phyloP scores from a whole-genome alignment of 192 early-diverging fungal species.

The Coemansia sp. region DNA sequence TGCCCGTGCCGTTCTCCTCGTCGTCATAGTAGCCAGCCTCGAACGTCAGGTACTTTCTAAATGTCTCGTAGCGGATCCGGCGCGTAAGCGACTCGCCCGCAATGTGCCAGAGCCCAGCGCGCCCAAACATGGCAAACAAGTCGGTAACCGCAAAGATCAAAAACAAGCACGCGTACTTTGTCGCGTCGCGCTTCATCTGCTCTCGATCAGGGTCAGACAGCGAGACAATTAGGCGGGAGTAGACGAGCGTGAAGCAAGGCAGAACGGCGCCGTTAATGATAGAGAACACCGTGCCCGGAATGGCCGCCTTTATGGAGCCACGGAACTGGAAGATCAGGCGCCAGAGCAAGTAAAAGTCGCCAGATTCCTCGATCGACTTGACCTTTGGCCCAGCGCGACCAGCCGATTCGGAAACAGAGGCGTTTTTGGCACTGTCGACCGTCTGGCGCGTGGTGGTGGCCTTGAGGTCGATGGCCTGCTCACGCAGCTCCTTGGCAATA shows the following conservation, averaged over 20 bases:
- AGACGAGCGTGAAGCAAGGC: constrained; percentile 80
- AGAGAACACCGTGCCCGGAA: constrained; percentile 38
- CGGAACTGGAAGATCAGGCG: constrained; percentile 28
- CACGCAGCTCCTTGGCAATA: constrained; percentile 47
- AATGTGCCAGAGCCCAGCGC: constrained; percentile 61
- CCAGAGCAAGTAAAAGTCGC: constrained; percentile 39
- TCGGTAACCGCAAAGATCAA: constrained; percentile 54
- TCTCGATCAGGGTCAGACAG: constrained; percentile 26
- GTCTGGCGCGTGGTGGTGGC: constrained; percentile 35
- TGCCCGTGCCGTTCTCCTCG: constrained; percentile 69
- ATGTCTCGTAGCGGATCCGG: constrained; percentile 63
- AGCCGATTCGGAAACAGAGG: not conserved
- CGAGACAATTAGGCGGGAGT: too few species aligned
- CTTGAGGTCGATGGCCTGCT: constrained; percentile 43
- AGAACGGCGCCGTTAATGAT: constrained; percentile 68
- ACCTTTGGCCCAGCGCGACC: not conserved
- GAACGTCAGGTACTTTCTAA: constrained; percentile 68
- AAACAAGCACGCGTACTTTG: constrained; percentile 49
- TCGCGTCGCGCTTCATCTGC: constrained; percentile 23
- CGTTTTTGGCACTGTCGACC: constrained; percentile 17
- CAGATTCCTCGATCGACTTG: constrained; percentile 24
- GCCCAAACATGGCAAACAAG: constrained; percentile 59
- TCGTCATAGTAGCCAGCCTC: constrained; percentile 78
- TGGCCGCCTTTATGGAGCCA: constrained; percentile 27
- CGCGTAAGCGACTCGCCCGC: constrained; percentile 68